phyloP scores from a whole-genome alignment of 2,329 filamentous ascomycete species.

The Huntiella decipiens region DNA sequence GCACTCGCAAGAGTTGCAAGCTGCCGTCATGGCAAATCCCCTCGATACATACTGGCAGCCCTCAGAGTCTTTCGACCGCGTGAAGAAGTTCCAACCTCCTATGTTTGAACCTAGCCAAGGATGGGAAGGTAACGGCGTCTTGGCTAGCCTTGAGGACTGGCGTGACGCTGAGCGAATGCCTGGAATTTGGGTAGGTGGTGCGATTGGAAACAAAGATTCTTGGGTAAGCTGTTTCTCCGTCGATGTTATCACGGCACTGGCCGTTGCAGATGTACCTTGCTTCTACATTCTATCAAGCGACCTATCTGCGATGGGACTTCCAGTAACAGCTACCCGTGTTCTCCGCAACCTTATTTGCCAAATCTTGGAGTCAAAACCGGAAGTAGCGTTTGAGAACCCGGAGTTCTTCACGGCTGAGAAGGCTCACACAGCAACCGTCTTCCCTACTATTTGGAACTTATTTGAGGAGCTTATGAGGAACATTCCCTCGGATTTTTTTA shows the following conservation, averaged over 20 bases:
- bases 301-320: conserved; percentile 1
- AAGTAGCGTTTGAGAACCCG: conserved; percentile 7
- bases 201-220: neutral
- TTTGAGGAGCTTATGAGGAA: conserved; percentile 8
- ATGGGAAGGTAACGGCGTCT: conserved; percentile 11
- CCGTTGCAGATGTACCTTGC: conserved; percentile 4
- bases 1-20: conserved; percentile 2
- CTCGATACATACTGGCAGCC: conserved; percentile 17
- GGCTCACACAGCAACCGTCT: conserved; percentile 3
- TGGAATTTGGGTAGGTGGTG: conserved; percentile 9
- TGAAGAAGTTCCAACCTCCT: neutral
- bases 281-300: conserved; percentile 8
- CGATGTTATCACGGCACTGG: conserved; percentile 8
- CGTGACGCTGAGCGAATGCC: conserved; percentile 2
- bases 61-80: conserved; percentile 4
- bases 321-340: conserved; percentile 6
- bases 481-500: conserved; percentile 7
- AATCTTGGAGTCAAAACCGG: conserved; percentile 4
- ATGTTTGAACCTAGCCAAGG: neutral
- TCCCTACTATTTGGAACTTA: conserved; percentile 6
- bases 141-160: conserved; percentile 6
- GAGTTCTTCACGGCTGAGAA: conserved; percentile 7
- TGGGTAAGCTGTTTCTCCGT: conserved; percentile 9
- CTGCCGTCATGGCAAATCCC: conserved; percentile 3
- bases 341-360: conserved; percentile 10